These are phyloP conservation scores for Salix brachista DNA, from an alignment of 345 rosid species.

Conservation along the genomic window DNA sequence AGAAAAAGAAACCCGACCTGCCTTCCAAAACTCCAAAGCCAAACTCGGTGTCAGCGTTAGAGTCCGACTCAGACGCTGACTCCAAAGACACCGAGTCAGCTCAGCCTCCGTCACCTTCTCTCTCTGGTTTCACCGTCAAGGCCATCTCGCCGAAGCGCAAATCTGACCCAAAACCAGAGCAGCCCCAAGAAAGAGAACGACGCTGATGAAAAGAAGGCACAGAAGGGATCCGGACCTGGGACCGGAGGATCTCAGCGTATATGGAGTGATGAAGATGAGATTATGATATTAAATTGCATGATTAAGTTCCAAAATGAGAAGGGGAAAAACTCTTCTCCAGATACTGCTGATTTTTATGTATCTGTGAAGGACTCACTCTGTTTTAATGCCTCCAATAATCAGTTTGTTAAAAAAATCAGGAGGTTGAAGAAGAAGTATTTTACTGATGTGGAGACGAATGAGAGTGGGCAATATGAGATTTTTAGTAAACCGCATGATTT, in stretches of 20 bases:
- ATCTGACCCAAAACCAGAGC: conserved; percentile 3
- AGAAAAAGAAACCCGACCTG: no score
- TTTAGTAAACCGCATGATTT: conserved; percentile 2
- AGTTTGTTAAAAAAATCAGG: conserved; percentile 42
- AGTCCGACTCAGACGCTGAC: no score
- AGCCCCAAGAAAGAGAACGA: no score
- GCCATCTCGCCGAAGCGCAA: conserved; percentile 7
- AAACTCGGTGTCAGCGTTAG: no score
- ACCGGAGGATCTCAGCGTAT: no score
- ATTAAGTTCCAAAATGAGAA: conserved; percentile 27
- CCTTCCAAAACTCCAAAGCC: no score
- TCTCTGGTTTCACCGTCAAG: conserved; percentile 28
- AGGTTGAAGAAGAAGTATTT: conserved; percentile 42
- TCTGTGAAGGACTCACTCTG: conserved; percentile 29
- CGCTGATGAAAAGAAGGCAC: no score
- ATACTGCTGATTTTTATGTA: conserved; percentile 29
- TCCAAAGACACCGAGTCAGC: conserved; percentile 20
- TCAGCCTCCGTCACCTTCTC: conserved; percentile 15
- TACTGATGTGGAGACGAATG: conserved; percentile 16
- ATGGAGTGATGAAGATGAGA: conserved; percentile 1
- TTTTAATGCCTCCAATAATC: conserved; percentile 33
- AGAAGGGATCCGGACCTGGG: no score
- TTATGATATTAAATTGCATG: conserved; percentile 35
- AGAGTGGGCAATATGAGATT: conserved; percentile 24
- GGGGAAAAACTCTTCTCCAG: conserved; percentile 28